phyloP scores from a whole-genome alignment of 1,284 basidiomycete genomes.

The Malassezia obtusa region DNA sequence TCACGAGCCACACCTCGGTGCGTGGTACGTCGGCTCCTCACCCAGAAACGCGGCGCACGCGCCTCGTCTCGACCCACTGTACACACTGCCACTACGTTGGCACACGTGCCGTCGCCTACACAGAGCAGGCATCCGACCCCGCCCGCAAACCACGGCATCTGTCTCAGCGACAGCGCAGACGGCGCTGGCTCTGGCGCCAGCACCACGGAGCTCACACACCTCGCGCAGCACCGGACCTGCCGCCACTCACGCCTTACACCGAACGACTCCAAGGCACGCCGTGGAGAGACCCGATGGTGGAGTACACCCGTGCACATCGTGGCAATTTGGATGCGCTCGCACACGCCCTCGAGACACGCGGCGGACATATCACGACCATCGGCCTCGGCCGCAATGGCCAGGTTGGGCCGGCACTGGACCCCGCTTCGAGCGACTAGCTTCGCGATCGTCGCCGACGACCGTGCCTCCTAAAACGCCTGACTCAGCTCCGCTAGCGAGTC shows the following conservation, averaged over 20 bases:
- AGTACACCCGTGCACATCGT: background rate
- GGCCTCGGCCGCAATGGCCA: background rate
- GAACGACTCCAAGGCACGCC: constrained; percentile 1
- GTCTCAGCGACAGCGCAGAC: constrained; percentile 14
- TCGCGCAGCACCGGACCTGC: background rate
- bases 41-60: background rate
- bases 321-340: background rate
- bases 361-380: constrained; percentile 5
- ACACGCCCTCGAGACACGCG: background rate
- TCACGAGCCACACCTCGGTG: constrained; percentile 2
- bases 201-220: background rate
- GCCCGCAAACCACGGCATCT: background rate
- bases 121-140: background rate
- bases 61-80: background rate
- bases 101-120: background rate
- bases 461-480: no score
- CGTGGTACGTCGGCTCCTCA: background rate
- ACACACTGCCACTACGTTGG: background rate
- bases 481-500: no score
- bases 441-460: background rate
- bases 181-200: constrained; percentile 3
- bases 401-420: background rate
- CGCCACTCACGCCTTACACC: background rate
- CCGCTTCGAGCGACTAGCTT: background rate
- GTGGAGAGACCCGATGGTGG: background rate